These are phyloP conservation scores for Santalum album DNA, from an alignment of 164 flowering plant species.

Conservation along the genomic window DNA sequence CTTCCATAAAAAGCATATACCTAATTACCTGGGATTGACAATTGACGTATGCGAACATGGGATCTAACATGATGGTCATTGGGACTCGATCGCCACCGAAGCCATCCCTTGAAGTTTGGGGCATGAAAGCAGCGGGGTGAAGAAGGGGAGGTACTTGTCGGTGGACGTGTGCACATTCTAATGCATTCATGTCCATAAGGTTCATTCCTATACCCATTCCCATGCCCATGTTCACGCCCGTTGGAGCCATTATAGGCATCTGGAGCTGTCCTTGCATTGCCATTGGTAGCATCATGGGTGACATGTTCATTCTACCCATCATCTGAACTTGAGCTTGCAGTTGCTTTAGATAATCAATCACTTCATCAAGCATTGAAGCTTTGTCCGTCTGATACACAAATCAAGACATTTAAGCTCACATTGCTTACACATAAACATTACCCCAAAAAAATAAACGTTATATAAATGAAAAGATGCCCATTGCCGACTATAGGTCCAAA, in stretches of 20 bases:
- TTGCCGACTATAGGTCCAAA: no score
- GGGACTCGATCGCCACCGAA: constrained; percentile 21
- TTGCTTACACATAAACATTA: no score
- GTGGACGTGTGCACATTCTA: no score
- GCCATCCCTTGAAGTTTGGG: constrained; percentile 34
- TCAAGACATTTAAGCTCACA: no score
- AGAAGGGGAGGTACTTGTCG: constrained; percentile 33
- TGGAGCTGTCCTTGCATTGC: constrained; percentile 59
- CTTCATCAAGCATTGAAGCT: constrained; percentile 90
- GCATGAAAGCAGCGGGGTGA: constrained; percentile 44
- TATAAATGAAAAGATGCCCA: no score
- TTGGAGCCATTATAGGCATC: constrained; percentile 62
- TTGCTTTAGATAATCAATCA: constrained; percentile 78
- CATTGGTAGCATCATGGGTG: constrained; percentile 65
- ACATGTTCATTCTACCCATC: constrained; percentile 56
- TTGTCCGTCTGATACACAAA: constrained; percentile 56
- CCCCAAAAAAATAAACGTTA: no score
- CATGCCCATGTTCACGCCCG: constrained; percentile 49
- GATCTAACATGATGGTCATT: background rate
- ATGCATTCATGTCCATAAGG: constrained; percentile 44
- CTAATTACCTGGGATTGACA: constrained; percentile 39
- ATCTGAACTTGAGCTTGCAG: constrained; percentile 68
- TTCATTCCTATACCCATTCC: constrained; percentile 42
- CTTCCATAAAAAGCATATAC: background rate
- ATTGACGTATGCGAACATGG: constrained; percentile 37